phyloP scores from a whole-genome alignment of 2,329 filamentous ascomycete species.

The Diaporthe eres region DNA sequence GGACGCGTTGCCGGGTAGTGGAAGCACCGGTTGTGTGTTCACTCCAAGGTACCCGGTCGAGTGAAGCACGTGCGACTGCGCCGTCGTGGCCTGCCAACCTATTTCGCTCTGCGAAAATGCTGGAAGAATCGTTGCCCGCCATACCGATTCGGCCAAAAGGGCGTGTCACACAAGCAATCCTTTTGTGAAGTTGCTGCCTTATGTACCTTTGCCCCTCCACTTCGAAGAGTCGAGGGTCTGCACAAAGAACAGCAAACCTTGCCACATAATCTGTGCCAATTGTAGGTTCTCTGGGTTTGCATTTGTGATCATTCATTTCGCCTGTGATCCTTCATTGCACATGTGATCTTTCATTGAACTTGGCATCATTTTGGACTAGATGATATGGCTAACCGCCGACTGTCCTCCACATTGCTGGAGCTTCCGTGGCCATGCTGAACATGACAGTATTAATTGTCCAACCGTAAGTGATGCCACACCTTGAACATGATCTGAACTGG shows the following conservation, averaged over 20 bases:
- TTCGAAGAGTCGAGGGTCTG: background rate
- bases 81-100: background rate
- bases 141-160: background rate
- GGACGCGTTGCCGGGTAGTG: background rate
- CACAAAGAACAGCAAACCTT: background rate
- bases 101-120: background rate
- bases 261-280: background rate
- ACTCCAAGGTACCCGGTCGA: conserved; percentile 3
- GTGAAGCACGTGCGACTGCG: background rate
- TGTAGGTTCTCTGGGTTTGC: too few species aligned
- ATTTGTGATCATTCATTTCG: too few species aligned
- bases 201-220: background rate
- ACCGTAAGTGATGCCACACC: too few species aligned
- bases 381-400: too few species aligned
- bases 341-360: background rate
- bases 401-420: too few species aligned
- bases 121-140: background rate
- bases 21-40: background rate
- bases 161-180: background rate
- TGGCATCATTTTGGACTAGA: too few species aligned
- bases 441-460: too few species aligned
- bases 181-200: background rate
- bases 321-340: too few species aligned
- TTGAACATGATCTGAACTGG: background rate
- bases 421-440: too few species aligned